Evolutionary conservation across 768 basidiomycete species (phyloP).

Genomic region (Rhizopogon sp.): DNA sequence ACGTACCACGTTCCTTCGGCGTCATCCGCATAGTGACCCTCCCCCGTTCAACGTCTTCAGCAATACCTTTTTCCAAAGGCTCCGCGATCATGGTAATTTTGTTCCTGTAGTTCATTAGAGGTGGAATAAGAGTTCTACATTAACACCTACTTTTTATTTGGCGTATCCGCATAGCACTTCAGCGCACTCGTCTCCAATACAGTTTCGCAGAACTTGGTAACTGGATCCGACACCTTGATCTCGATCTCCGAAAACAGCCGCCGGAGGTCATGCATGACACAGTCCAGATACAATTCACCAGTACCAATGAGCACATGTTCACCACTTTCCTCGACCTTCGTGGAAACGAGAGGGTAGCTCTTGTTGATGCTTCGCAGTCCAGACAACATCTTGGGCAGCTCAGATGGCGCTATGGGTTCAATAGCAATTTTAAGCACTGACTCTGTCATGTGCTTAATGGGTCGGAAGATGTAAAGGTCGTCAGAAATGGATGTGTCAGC

Average conservation of each 20-base stretch:
- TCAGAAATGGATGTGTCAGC: conserved; percentile 69
- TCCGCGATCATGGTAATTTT: conserved; percentile 99
- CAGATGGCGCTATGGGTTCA: conserved; percentile 95
- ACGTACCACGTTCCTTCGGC: conserved; percentile 89
- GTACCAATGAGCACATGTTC: conserved; percentile 97
- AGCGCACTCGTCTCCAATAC: conserved; percentile 96
- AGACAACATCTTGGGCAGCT: conserved; percentile 97
- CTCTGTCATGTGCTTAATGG: conserved; percentile 95
- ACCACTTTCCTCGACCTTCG: conserved; percentile 97
- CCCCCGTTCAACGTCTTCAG: conserved; percentile 94
- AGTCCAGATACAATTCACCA: conserved; percentile 95
- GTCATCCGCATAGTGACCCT: conserved; percentile 93
- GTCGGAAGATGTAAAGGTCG: conserved; percentile 91
- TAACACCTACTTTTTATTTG: conserved; percentile 89
- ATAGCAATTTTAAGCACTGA: conserved; percentile 98
- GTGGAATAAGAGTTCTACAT: neutral
- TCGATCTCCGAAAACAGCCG: conserved; percentile 95
- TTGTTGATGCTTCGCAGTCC: conserved; percentile 97
- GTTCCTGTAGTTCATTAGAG: conserved; percentile 54
- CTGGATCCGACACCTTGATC: conserved; percentile 99
- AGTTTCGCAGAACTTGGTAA: conserved; percentile 97
- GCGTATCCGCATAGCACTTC: conserved; percentile 99
- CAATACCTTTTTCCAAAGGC: conserved; percentile 91
- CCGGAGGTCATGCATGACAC: conserved; percentile 93
- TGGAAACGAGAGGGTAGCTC: conserved; percentile 89